phyloP scores from a whole-genome alignment of 2,329 filamentous ascomycete genomes.

The Fusarium kyushuense region DNA sequence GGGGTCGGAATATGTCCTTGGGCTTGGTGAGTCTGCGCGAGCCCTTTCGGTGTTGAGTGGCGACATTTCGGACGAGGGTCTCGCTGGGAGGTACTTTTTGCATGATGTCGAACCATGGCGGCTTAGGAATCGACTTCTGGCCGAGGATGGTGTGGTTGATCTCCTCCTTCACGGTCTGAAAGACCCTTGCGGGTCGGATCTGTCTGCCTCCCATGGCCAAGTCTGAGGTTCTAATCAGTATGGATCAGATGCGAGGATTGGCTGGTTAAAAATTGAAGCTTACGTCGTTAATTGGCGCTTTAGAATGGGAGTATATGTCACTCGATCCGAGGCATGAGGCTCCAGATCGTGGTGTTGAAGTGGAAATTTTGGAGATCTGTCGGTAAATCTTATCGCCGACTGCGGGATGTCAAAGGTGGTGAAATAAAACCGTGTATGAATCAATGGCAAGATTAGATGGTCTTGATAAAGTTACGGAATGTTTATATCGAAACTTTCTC shows the following conservation, averaged over 20 bases:
- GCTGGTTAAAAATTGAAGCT: neutral
- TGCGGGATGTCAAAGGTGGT: conserved; percentile 24
- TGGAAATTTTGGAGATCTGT: conserved; percentile 49
- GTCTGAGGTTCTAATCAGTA: conserved; percentile 22
- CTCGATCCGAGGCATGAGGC: conserved; percentile 20
- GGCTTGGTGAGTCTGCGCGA: conserved; percentile 63
- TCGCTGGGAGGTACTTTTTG: conserved; percentile 69
- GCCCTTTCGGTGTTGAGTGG: conserved; percentile 60
- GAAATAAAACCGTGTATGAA: neutral
- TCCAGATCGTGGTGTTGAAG: conserved; percentile 37
- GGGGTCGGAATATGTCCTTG: conserved; percentile 83
- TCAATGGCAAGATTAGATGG: neutral
- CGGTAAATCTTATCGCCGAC: conserved; percentile 51
- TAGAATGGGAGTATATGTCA: conserved; percentile 33
- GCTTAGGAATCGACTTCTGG: conserved; percentile 52
- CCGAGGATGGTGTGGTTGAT: conserved; percentile 57
- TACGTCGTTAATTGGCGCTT: conserved; percentile 41
- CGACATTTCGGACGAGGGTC: conserved; percentile 65
- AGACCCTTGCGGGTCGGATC: conserved; percentile 61
- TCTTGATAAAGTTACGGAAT: too few species aligned
- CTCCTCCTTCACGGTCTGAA: conserved; percentile 59
- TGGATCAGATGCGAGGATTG: neutral
- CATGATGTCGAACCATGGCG: conserved; percentile 65
- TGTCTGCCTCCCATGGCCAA: conserved; percentile 58
- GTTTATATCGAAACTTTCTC: neutral